Percentiles rank a stretch among this genome's conserved stretches.
phyloP scores from a whole-genome alignment of 73 alveolate species.

The Uronychia binucleata region DNA sequence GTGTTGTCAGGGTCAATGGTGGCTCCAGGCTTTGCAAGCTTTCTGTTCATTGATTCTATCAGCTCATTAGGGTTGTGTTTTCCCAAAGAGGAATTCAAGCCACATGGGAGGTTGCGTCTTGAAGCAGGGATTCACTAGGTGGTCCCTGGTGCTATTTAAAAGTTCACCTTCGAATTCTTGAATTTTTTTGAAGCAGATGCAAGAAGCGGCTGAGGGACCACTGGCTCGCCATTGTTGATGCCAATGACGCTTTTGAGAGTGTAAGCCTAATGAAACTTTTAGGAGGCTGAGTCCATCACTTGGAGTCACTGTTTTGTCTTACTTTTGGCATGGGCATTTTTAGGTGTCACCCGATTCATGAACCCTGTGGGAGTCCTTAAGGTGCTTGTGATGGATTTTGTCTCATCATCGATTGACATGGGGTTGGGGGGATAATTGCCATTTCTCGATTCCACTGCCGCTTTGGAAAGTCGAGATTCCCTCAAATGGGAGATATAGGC shows the following conservation, averaged over 20 bases:
- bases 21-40: neutral
- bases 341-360: neutral
- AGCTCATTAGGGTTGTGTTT: neutral
- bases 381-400: neutral
- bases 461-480: no score
- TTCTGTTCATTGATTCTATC: neutral
- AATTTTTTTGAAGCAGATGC: neutral
- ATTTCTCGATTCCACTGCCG: no score
- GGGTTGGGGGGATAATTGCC: neutral
- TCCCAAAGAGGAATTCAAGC: neutral
- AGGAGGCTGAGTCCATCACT: neutral
- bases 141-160: neutral
- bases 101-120: neutral
- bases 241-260: neutral
- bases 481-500: no score
- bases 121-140: neutral
- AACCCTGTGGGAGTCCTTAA: neutral
- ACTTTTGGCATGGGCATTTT: neutral
- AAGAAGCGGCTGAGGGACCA: neutral
- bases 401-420: neutral
- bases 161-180: neutral
- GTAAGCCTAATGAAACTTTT: neutral
- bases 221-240: neutral
- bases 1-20: neutral
- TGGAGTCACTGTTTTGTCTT: neutral